Evolutionary conservation across 148 eudicot species (phyloP), one percentile per base, ranked within the genome.

Genomic region (Fagopyrum esculentum): DNA sequence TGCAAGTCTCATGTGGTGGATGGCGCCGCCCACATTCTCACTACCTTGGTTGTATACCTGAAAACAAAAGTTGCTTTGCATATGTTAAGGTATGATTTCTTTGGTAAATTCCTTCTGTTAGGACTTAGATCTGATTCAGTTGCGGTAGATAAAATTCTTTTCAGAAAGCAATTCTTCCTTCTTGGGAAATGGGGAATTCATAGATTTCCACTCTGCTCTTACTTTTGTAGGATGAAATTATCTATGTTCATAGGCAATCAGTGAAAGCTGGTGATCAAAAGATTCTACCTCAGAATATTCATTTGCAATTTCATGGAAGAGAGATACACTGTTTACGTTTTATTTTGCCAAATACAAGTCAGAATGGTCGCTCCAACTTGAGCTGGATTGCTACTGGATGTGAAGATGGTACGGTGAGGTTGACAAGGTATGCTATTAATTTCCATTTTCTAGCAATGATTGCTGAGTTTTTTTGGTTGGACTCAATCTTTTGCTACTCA

Each of bases 1-100:
- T 86, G 74, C 92, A 95, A 82, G 76, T 92, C 80, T 79, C 87
- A 73, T 95, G 99, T 79, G 99, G 99, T 69, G 99, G 99, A 74
- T 95, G 99, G 99, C 93, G 99, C 49, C 96, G 99, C 75, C 99
- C 99, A 73, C 85, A 89, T 86, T 85, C 97, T 50, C 90, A 84
- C 78, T 88, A 81, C 86, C 87, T 95, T 83, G 97, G 96, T 74
- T 77, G 82, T 73, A 72, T 80, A 74, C 97, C 97, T 44, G 99
- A 95, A 84, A 80, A 77, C 63, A 80, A 80, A 78, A 81, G 86
- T 85, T 85, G 90, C 82, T 89, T 92, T 82, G 90, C 96, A 47
- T 95, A 82, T 86, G 97, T 95, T 74, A 95, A 92, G 97, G 99
- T 86, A 66, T 74, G 81, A 49, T 75, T 75, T 78, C 71, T 45